These are phyloP conservation scores for Cetradonia linearis DNA, from an alignment of 495 filamentous ascomycete species.

Conservation along the genomic window DNA sequence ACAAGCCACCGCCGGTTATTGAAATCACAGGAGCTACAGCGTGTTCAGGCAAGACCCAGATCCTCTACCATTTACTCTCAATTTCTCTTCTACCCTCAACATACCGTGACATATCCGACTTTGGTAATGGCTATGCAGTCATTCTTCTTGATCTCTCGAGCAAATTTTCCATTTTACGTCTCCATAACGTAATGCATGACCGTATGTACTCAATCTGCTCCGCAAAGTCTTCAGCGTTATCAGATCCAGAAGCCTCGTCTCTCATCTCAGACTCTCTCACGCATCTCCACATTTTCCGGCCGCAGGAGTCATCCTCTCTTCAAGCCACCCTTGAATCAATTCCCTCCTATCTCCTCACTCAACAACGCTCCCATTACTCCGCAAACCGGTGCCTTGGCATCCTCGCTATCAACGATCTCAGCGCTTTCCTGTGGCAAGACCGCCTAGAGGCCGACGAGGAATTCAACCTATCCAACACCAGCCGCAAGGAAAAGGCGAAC, in stretches of 20 bases:
- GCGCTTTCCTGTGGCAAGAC: conserved; percentile 50
- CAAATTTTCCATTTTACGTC: conserved; percentile 51
- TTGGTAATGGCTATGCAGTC: conserved; percentile 49
- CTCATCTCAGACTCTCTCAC: conserved; percentile 25
- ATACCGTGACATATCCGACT: conserved; percentile 26
- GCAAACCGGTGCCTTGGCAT: conserved; percentile 37
- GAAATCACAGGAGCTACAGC: conserved; percentile 48
- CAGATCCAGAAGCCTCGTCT: conserved; percentile 24
- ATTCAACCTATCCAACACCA: conserved; percentile 28
- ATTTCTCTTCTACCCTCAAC: conserved; percentile 46
- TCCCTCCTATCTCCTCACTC: conserved; percentile 42
- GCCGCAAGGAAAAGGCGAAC: background rate
- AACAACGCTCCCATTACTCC: conserved; percentile 37
- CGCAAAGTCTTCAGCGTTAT: background rate
- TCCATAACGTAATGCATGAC: conserved; percentile 32
- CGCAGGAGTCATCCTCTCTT: conserved; percentile 42
- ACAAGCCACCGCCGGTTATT: conserved; percentile 37
- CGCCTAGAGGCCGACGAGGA: conserved; percentile 40
- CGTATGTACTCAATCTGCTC: conserved; percentile 18
- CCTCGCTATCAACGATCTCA: conserved; percentile 44
- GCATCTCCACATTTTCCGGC: conserved; percentile 45
- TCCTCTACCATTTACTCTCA: conserved; percentile 58
- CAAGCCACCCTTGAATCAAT: conserved; percentile 42
- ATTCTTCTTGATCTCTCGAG: conserved; percentile 61
- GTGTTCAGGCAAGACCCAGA: conserved; percentile 52